phyloP scores from a whole-genome alignment of 371 early-diverging fungal genomes.

The Fennellomyces sp. region DNA sequence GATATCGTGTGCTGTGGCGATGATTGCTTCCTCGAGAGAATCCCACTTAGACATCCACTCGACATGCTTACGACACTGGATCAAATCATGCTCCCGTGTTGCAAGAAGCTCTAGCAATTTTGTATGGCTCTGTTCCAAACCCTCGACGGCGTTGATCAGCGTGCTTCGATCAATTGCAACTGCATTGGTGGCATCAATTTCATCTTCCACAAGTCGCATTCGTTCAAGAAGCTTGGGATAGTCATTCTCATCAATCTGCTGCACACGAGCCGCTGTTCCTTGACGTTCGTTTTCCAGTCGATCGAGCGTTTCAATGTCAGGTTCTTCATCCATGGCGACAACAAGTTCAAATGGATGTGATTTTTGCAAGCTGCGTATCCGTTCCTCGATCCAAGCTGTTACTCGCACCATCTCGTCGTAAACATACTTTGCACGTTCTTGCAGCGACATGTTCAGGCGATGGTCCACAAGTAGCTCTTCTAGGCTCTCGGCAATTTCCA shows the following conservation, averaged over 20 bases:
- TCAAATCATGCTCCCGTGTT: constrained; percentile 24
- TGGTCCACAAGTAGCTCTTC: constrained; percentile 37
- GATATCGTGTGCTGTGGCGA: constrained; percentile 22
- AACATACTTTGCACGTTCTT: constrained; percentile 36
- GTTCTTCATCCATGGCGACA: constrained; percentile 20
- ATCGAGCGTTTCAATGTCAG: constrained; percentile 25
- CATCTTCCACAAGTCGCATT: constrained; percentile 32
- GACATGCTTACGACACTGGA: constrained; percentile 15
- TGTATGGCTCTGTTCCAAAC: constrained; percentile 24
- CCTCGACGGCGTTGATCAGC: constrained; percentile 33
- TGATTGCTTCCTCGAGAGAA: constrained; percentile 28
- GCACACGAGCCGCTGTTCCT: constrained; percentile 21
- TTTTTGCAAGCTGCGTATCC: constrained; percentile 5
- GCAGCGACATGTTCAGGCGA: constrained; percentile 38
- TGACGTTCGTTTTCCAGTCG: constrained; percentile 38
- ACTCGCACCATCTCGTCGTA: constrained; percentile 45
- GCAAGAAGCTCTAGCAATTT: constrained; percentile 20
- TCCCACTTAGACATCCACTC: constrained; percentile 29
- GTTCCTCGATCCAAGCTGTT: constrained; percentile 45
- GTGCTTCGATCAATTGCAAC: constrained; percentile 37
- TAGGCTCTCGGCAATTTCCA: constrained; percentile 32
- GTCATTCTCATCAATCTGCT: constrained; percentile 35
- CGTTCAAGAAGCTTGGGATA: constrained; percentile 23
- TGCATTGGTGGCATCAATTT: constrained; percentile 41
- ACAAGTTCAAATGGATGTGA: constrained; percentile 34